Evolutionary conservation across 2,329 filamentous ascomycete genomes (phyloP), one percentile per base, ranked within the genome.

Genomic region (Microsporum audouinii): DNA sequence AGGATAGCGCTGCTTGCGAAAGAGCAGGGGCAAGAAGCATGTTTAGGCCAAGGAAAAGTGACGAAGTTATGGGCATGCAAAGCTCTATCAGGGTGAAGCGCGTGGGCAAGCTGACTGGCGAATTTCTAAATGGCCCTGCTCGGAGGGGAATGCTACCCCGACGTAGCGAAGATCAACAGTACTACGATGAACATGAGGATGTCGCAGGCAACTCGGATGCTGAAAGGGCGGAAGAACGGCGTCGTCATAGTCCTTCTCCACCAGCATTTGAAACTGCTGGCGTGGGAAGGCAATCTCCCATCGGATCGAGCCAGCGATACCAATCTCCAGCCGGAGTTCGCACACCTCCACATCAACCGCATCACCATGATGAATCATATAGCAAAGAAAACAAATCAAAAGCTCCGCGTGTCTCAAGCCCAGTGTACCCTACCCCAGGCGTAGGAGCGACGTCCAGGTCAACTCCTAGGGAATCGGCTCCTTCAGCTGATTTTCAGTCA

Each of bases 1-100:
- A 23, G 29, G 41, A 47, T 27, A 12, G 29, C 5, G 23, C 8
- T 33, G 14, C 41, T n/a, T 27, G 39, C 57, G 34, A 59, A 33
- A 71, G 36, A 67, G 33, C 34, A 14, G 71, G 71, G 3, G 67
- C 73, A 33, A 70, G 73, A 12, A 77, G 75, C 10, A 71, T 73
- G 5, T 63, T 73, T 34, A 70, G 75, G 23, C 66, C 72, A 39
- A 73, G 75, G 5, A 78, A 80, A 57, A 84, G 84, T 2, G 87
- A 91, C 29, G 85, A 88, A 38, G 75, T 77, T 14, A 33, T 53
- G 38, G 85, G 83, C 12, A 76, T 84, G 1, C 88, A 89, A 63
- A 86, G 86, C 67, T 90, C 89, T 0, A 83, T 91, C 79, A 83
- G 89, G 3, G 79, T 91, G 62, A 92, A 91, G 74, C 80, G 88